Evolutionary conservation across 371 early-diverging fungal species (phyloP).

Genomic region (Chytridiales sp.): DNA sequence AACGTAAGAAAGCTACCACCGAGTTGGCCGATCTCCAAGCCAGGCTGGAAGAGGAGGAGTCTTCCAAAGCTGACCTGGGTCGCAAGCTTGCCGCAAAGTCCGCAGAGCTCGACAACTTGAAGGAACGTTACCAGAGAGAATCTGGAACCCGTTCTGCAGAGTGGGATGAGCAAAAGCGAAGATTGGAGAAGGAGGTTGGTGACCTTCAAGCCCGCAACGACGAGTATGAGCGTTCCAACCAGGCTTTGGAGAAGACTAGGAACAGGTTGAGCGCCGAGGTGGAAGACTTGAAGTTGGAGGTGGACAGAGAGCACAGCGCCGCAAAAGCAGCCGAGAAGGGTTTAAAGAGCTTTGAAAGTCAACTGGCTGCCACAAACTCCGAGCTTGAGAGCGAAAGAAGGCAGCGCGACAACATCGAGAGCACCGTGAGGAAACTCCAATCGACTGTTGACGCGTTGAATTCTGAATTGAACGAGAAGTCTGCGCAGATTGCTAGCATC

Average conservation of each 20-base stretch:
- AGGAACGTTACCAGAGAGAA: constrained; percentile 65
- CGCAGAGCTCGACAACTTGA: constrained; percentile 66
- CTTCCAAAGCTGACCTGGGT: constrained; percentile 52
- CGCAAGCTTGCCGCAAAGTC: constrained; percentile 59
- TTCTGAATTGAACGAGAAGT: constrained; percentile 58
- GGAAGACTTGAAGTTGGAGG: constrained; percentile 68
- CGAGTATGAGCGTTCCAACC: constrained; percentile 54
- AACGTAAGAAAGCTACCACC: constrained; percentile 59
- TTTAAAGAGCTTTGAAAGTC: constrained; percentile 58
- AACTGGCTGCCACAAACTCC: constrained; percentile 51
- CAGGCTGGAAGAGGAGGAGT: constrained; percentile 69
- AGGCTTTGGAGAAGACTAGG: constrained; percentile 68
- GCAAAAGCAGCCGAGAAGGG: constrained; percentile 62
- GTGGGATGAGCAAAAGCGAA: constrained; percentile 64
- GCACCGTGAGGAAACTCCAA: constrained; percentile 59
- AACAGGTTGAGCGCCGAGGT: constrained; percentile 63
- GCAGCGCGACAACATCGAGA: constrained; percentile 62
- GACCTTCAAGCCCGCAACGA: constrained; percentile 60
- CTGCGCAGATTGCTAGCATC: constrained; percentile 49
- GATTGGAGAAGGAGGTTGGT: constrained; percentile 60
- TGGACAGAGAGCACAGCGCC: constrained; percentile 68
- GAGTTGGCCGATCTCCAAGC: constrained; percentile 65
- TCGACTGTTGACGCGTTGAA: constrained; percentile 57
- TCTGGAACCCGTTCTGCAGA: constrained; percentile 52
- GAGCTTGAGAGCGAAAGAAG: constrained; percentile 66